phyloP scores from a whole-genome alignment of 1,139 yeast species.

The Meyerozyma smithsonii region DNA sequence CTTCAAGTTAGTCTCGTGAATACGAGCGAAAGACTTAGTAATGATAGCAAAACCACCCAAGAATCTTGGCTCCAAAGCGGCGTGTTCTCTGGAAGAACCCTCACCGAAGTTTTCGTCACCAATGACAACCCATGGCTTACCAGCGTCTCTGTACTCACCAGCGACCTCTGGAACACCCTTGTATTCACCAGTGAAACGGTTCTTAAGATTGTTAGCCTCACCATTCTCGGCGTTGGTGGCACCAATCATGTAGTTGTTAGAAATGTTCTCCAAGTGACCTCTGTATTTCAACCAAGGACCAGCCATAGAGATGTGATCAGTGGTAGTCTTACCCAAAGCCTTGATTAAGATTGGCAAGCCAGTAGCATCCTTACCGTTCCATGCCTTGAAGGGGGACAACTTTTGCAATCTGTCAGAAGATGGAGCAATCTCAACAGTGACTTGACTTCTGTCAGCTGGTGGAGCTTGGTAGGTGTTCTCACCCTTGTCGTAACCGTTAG shows the following conservation, averaged over 20 bases:
- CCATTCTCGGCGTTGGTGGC: constrained; percentile 96
- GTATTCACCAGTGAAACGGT: constrained; percentile 88
- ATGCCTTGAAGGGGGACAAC: constrained; percentile 50
- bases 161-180: constrained; percentile 97
- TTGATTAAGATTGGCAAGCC: constrained; percentile 92
- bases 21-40: constrained; percentile 97
- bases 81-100: constrained; percentile 99
- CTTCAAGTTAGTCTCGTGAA: constrained; percentile 46
- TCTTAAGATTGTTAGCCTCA: constrained; percentile 88
- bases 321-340: constrained; percentile 97
- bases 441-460: constrained; percentile 78
- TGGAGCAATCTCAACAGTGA: constrained; percentile 76
- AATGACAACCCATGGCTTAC: constrained; percentile 93
- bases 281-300: constrained; percentile 99
- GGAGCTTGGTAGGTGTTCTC: constrained; percentile 97
- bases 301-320: constrained; percentile 99
- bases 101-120: constrained; percentile 99
- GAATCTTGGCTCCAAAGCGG: constrained; percentile 99
- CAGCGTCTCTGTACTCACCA: constrained; percentile 88
- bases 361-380: constrained; percentile 95
- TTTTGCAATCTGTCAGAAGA: constrained; percentile 59
- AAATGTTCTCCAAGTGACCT: constrained; percentile 98
- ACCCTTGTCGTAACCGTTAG: constrained; percentile 90
- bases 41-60: constrained; percentile 97
- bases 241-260: constrained; percentile 99